Conservation (phyloP, 164 flowering plant genomes). For the Aristolochia fimbriata region DNA sequence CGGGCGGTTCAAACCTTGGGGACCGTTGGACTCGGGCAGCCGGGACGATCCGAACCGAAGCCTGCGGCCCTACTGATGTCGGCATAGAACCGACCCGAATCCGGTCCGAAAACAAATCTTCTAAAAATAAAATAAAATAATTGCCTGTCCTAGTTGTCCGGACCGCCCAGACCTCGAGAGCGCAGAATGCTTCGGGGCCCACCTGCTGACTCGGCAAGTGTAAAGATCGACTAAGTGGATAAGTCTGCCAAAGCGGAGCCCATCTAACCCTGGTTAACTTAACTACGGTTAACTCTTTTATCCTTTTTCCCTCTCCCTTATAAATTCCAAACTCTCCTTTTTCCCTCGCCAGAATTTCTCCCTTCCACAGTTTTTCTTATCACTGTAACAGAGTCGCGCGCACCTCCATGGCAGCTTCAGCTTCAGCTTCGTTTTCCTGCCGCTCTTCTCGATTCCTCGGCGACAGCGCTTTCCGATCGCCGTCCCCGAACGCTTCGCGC, state of each 20-base stretch:
- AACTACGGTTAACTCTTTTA: conserved; percentile 1
- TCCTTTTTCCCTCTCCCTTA: too few species aligned
- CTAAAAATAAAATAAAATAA: too few species aligned
- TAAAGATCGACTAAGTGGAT: not conserved
- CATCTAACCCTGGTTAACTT: not conserved
- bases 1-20: too few species aligned
- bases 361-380: not conserved
- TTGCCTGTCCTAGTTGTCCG: too few species aligned
- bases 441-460: not conserved
- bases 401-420: too few species aligned
- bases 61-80: too few species aligned
- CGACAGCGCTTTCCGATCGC: not conserved
- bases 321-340: not conserved
- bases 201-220: not conserved
- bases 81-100: too few species aligned
- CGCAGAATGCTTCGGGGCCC: not conserved
- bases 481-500: not conserved
- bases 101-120: too few species aligned
- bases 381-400: too few species aligned
- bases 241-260: not conserved
- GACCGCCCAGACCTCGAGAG: too few species aligned
- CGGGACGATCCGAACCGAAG: too few species aligned
- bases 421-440: not conserved
- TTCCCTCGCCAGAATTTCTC: not conserved
- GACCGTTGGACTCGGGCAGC: too few species aligned